Base-by-base conservation (phyloP, 2,329 filamentous ascomycete genomes). In the Apiospora pterosperma region DNA sequence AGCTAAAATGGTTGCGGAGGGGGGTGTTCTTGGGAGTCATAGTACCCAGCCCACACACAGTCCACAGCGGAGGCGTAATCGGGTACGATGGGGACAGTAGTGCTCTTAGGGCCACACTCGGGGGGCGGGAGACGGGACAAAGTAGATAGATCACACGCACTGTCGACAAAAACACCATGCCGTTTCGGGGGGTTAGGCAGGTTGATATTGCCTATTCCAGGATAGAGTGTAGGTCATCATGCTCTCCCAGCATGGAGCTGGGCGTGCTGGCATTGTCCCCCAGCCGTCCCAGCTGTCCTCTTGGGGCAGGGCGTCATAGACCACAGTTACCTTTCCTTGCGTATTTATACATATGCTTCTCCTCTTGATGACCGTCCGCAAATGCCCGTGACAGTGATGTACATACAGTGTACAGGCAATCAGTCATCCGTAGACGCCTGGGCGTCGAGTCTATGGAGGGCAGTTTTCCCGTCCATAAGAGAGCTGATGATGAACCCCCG, bases 141-240 rank as follows among this genome's bases (percentile, higher is more conserved):
- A 64, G 64, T 67, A 70, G 70, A 70, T 73, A 73, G 68, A 72
- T 66, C 69, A 68, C 66, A 42, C 62, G 60, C 66, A 41, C 65
- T 64, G 64, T 65, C 62, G 68, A 63, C 70, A 68, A 62, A 69
- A 62, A 68, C 72, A 71, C 75, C 73, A 76, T 72, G 73, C 76
- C 74, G 63, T 67, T 76, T 77, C 66, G 63, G 74, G 76, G 68
- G 38, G 16, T n/a, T 41, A 42, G 60, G 31, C 62, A 63, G 68
- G 70, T 74, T 69, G 71, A 71, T 75, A 76, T 75, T 78, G 70
- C 76, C 74, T 68, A 62, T 76, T 77, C 73, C 63, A 75, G 73
- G 72, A 73, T 69, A 68, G 70, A 68, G 67, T 62, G 66, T 65
- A 64, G 70, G 63, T 41, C 61, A 63, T 68, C 67, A 66, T 59